Conservation (phyloP, 148 eudicot species). For the Spergularia marina region DNA sequence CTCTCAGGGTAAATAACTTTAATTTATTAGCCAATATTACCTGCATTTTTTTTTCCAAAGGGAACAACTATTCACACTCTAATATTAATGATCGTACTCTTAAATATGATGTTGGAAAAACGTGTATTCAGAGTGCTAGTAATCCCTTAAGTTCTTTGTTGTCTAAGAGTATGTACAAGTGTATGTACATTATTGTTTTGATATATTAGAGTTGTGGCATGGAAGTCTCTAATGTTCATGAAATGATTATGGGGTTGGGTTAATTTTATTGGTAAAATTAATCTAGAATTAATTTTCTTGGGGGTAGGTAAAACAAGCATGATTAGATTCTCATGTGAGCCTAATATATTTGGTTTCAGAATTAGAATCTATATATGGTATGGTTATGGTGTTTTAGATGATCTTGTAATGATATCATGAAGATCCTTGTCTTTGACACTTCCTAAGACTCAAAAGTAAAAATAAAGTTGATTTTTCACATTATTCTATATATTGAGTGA, state of each 20-base stretch:
- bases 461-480: neutral
- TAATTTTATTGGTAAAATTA: too few relatives aligned
- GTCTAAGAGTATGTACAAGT: too few relatives aligned
- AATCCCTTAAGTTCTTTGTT: too few relatives aligned
- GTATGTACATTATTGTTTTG: too few relatives aligned
- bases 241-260: too few relatives aligned
- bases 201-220: too few relatives aligned
- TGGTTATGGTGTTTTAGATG: slow-evolving; percentile 15
- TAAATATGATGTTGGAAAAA: too few relatives aligned
- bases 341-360: neutral
- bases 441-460: neutral
- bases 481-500: slow-evolving; percentile 1
- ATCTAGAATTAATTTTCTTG: neutral
- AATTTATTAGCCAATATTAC: neutral
- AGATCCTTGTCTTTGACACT: slow-evolving; percentile 20
- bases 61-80: too few relatives aligned
- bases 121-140: too few relatives aligned
- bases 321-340: slow-evolving; percentile 17
- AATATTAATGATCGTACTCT: too few relatives aligned
- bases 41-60: too few relatives aligned
- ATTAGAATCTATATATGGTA: neutral
- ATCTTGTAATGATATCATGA: slow-evolving; percentile 17
- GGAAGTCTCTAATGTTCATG: too few relatives aligned
- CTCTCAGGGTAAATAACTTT: slow-evolving; percentile 52
- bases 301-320: neutral